These are phyloP conservation scores for Oenanthe javanica DNA, from an alignment of 140 eudicot species.

Conservation along the genomic window DNA sequence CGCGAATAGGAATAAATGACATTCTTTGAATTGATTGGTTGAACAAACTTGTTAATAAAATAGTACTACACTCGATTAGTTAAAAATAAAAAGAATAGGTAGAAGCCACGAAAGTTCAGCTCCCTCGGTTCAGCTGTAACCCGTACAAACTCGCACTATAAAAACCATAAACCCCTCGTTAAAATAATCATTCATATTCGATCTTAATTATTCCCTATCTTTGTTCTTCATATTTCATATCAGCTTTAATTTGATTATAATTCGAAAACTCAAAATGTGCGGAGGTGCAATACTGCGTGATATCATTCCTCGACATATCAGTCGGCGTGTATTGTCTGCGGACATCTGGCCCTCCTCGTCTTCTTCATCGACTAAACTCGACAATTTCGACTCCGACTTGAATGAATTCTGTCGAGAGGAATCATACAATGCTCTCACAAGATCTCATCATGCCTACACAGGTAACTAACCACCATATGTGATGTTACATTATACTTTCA, in stretches of 20 bases:
- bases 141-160: neutral
- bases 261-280: slow-evolving; percentile 35
- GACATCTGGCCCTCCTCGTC: slow-evolving; percentile 44
- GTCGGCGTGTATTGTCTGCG: slow-evolving; percentile 35
- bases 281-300: slow-evolving; percentile 76
- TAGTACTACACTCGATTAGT: too few relatives aligned
- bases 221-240: neutral
- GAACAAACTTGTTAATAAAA: neutral
- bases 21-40: neutral
- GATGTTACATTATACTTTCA: neutral
- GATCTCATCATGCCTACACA: slow-evolving; percentile 13
- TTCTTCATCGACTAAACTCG: slow-evolving; percentile 18
- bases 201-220: neutral
- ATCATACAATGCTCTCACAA: slow-evolving; percentile 13
- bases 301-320: slow-evolving; percentile 41
- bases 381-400: neutral
- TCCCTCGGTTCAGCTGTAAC: neutral
- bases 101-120: neutral
- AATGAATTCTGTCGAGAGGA: slow-evolving; percentile 6
- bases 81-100: neutral
- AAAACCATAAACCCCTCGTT: neutral
- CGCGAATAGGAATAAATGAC: too few relatives aligned
- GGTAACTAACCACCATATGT: slow-evolving; percentile 9
- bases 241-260: neutral
- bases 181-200: neutral